phyloP scores from a whole-genome alignment of 345 rosid species.

The Eutrema yunnanense region DNA sequence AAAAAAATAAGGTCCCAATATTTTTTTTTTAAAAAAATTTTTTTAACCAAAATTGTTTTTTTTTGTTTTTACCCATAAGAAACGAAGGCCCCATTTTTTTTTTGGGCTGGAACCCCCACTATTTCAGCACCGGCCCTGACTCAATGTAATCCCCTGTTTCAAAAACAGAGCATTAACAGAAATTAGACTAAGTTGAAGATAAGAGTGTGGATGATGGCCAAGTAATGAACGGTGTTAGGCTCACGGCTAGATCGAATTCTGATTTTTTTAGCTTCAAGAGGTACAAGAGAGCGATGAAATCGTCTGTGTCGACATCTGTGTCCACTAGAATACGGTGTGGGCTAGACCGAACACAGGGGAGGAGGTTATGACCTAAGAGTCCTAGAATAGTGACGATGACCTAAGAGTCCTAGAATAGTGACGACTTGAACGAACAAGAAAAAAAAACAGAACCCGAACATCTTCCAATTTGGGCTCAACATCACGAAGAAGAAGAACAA shows the following conservation, averaged over 20 bases:
- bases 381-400: constrained; percentile 16
- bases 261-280: constrained; percentile 75
- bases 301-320: constrained; percentile 85
- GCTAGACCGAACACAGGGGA: not conserved
- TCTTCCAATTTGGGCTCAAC: not conserved
- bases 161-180: constrained; percentile 2
- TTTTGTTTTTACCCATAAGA: too few relatives aligned
- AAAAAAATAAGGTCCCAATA: too few relatives aligned
- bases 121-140: too few relatives aligned
- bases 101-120: too few relatives aligned
- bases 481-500: not conserved
- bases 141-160: constrained; percentile 71
- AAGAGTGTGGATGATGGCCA: not conserved
- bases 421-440: not conserved
- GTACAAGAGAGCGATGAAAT: constrained; percentile 72
- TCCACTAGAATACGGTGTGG: constrained; percentile 68
- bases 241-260: constrained; percentile 71
- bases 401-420: constrained; percentile 17
- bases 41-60: too few relatives aligned
- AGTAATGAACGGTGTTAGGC: not conserved
- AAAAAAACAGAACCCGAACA: not conserved
- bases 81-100: too few relatives aligned
- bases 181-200: not conserved
- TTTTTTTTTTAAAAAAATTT: too few relatives aligned
- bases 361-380: constrained; percentile 6